Evolutionary conservation across 2,329 filamentous ascomycete species (phyloP).

Genomic region (Sphaerulina populicola): DNA sequence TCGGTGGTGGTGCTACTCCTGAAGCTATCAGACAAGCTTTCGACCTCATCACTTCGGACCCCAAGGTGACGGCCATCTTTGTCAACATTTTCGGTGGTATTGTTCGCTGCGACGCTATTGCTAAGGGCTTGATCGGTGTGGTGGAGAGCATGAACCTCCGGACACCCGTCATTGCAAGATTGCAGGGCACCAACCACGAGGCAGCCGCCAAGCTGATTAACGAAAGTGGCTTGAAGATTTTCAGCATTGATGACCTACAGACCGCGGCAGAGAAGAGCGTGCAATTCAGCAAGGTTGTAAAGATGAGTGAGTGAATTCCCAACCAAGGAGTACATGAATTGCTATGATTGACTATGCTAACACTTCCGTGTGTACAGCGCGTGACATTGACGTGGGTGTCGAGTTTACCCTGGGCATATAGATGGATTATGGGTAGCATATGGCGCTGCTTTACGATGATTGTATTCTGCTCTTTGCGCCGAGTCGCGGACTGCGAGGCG

Average conservation of each 20-base stretch:
- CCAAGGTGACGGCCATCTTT: conserved; percentile 97
- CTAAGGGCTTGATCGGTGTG: conserved; percentile 89
- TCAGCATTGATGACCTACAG: conserved; percentile 97
- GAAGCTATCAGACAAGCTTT: conserved; percentile 96
- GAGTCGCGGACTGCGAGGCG: conserved; percentile 1
- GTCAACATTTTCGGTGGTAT: conserved; percentile 99
- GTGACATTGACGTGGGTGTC: conserved; percentile 94
- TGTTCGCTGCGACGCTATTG: conserved; percentile 94
- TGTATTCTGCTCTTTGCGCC: not conserved
- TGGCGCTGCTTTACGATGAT: not conserved
- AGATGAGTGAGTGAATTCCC: conserved; percentile 67
- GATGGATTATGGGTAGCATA: conserved; percentile 16
- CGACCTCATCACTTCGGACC: conserved; percentile 95
- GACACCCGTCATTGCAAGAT: conserved; percentile 90
- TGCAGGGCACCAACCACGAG: conserved; percentile 98
- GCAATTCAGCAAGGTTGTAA: conserved; percentile 98
- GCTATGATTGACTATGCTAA: not conserved
- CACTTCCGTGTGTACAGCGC: conserved; percentile 46
- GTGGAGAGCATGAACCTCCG: conserved; percentile 91
- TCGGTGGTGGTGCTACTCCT: conserved; percentile 93
- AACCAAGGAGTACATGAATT: conserved; percentile 3
- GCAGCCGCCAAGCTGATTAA: conserved; percentile 85
- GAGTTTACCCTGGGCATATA: conserved; percentile 94
- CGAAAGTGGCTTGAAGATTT: conserved; percentile 98
- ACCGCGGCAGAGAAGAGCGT: conserved; percentile 95